phyloP scores from a whole-genome alignment of 2,329 filamentous ascomycete genomes.

The Colletotrichum paranaense region DNA sequence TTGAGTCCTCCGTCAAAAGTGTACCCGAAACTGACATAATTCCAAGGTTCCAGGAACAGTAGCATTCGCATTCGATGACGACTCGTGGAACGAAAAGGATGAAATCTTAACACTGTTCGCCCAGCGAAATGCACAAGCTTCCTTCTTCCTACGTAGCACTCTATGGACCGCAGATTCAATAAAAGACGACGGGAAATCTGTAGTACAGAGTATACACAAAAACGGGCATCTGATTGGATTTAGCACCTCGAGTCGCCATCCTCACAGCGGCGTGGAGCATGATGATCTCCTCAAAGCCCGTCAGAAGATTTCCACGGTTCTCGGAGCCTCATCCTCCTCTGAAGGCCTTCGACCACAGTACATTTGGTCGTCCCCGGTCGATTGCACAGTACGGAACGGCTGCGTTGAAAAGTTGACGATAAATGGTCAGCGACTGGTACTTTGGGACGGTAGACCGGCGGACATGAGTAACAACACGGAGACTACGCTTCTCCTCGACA shows the following conservation, averaged over 20 bases:
- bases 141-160: neutral
- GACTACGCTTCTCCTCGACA: neutral
- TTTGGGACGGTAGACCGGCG: neutral
- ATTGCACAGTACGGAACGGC: constrained; percentile 10
- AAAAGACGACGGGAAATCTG: neutral
- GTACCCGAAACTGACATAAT: neutral
- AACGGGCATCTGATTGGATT: constrained; percentile 6
- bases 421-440: constrained; percentile 2
- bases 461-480: neutral
- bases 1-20: neutral
- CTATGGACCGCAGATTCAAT: neutral
- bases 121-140: neutral
- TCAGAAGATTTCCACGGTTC: neutral
- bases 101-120: neutral
- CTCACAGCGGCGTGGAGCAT: neutral
- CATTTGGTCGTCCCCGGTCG: neutral
- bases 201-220: neutral
- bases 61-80: constrained; percentile 9
- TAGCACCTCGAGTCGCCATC: neutral
- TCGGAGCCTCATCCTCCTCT: neutral
- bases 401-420: constrained; percentile 10
- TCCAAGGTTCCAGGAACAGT: constrained; percentile 6
- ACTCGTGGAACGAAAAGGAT: neutral
- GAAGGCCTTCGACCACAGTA: neutral
- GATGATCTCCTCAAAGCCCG: neutral